Percentiles rank a stretch among this genome's conserved stretches.
These are phyloP conservation scores for Boletus rubescentipes DNA, from an alignment of 768 basidiomycete species.

Conservation along the genomic window DNA sequence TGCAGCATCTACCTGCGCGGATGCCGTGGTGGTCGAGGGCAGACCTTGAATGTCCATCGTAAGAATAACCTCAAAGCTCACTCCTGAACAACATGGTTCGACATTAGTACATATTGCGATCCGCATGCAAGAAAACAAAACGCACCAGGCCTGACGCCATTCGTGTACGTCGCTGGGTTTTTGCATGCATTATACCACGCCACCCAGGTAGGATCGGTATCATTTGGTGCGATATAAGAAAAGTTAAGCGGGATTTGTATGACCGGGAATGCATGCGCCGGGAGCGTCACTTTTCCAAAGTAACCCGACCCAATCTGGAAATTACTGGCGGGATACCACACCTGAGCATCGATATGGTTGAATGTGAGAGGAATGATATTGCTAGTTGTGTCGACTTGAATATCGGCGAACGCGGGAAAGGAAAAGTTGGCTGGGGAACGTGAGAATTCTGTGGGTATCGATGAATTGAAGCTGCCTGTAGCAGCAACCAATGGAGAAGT, in stretches of 20 bases:
- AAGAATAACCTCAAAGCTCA: conserved; percentile 65
- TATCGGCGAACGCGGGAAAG: conserved; percentile 73
- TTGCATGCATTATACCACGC: conserved; percentile 80
- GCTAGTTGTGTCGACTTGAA: conserved; percentile 71
- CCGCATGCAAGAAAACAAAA: conserved; percentile 10
- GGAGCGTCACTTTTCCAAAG: conserved; percentile 55
- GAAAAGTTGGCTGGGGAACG: conserved; percentile 86
- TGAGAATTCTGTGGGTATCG: conserved; percentile 63
- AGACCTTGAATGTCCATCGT: conserved; percentile 73
- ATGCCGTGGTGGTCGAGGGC: conserved; percentile 47
- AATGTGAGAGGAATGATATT: conserved; percentile 82
- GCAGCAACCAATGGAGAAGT: conserved; percentile 58
- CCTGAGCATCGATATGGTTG: conserved; percentile 58
- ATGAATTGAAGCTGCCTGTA: conserved; percentile 53
- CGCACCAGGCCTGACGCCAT: conserved; percentile 62
- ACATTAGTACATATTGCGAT: background rate
- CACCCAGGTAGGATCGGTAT: conserved; percentile 79
- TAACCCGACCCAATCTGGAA: conserved; percentile 68
- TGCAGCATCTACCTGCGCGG: conserved; percentile 58
- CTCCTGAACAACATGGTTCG: conserved; percentile 25
- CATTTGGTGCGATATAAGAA: conserved; percentile 76
- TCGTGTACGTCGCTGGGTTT: conserved; percentile 48
- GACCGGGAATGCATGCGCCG: conserved; percentile 63
- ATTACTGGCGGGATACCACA: conserved; percentile 69
- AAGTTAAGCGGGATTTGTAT: conserved; percentile 80